A percentile compares a stretch with the other conserved stretches of the same genome.
These are phyloP conservation scores for Paradendryphiella salina DNA, from an alignment of 2,329 filamentous ascomycete genomes.

Conservation along the genomic window DNA sequence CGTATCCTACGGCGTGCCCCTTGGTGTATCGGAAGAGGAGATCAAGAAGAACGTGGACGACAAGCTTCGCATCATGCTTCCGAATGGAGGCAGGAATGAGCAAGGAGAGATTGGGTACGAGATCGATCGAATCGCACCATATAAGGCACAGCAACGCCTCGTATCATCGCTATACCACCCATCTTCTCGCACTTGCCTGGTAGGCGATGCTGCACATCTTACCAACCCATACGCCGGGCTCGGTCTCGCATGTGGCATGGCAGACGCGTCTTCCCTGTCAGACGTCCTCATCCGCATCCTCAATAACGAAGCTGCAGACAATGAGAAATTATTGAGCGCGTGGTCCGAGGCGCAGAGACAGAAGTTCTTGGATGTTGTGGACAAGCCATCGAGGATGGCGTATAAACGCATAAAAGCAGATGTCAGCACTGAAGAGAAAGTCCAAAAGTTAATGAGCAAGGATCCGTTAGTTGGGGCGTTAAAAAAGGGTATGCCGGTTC, in stretches of 20 bases:
- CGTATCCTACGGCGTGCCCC: conserved; percentile 48
- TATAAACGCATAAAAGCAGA: conserved; percentile 33
- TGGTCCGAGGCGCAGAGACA: conserved; percentile 43
- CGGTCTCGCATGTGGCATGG: conserved; percentile 42
- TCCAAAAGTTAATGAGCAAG: conserved; percentile 25
- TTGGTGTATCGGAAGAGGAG: conserved; percentile 34
- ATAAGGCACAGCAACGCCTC: conserved; percentile 49
- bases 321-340: conserved; percentile 35
- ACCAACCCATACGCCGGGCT: conserved; percentile 47
- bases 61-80: conserved; percentile 40
- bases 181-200: conserved; percentile 34
- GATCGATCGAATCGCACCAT: conserved; percentile 45
- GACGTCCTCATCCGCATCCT: conserved; percentile 36
- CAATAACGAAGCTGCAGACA: conserved; percentile 12
- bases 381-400: conserved; percentile 37
- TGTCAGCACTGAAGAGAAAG: conserved; percentile 33
- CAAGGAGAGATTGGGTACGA: conserved; percentile 29
- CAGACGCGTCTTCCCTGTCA: conserved; percentile 40
- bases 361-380: conserved; percentile 44
- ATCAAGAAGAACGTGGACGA: conserved; percentile 33
- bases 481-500: conserved; percentile 38
- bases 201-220: conserved; percentile 49
- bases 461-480: conserved; percentile 39
- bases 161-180: conserved; percentile 32
- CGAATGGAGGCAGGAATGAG: conserved; percentile 24